Base-by-base conservation (phyloP, 1,139 yeast genomes). In the Kodamaea anthophila region DNA sequence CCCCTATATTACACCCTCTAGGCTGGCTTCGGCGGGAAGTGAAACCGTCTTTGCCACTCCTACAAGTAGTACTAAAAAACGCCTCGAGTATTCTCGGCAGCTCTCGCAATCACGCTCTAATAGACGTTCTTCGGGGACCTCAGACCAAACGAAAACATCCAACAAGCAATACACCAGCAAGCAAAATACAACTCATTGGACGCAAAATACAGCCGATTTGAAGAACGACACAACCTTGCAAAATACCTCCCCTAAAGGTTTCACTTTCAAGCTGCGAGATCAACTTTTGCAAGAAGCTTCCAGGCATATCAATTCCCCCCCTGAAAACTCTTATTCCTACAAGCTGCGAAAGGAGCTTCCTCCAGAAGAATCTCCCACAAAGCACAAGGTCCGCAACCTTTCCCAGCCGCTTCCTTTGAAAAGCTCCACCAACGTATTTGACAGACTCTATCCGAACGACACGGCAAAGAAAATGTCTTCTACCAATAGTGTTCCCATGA, bases 101-200 rank as follows among this genome's bases (percentile, higher is more conserved):
- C 34, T 16, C 18, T 6, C 6, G 9, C 9, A 16, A 6, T 16
- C 18, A 6, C 18, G 18, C 18, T n/a, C n/a, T n/a, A n/a, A n/a
- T n/a, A n/a, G n/a, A n/a, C n/a, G n/a, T n/a, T n/a, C n/a, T n/a
- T n/a, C n/a, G n/a, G n/a, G n/a, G n/a, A n/a, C n/a, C n/a, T n/a
- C n/a, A n/a, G n/a, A n/a, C n/a, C 18, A 16, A 16, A 15, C 9
- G 20, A 33, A 33, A 13, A 11, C 15, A 9, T 30, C 35, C 19
- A 51, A 51, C 1, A 36, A 40, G 6, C 51, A 47, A 29, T 44
- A 46, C 16, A 46, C 52, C 15, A 47, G 46, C 25, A 24, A 43
- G 12, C 24, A 38, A 15, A 37, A 35, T 21, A 26, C 30, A 8
- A n/a, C n/a, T n/a, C n/a, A n/a, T n/a, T n/a, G n/a, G n/a, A n/a